phyloP scores from a whole-genome alignment of 352 stramenopile species.

The Globisporangium middletonii region DNA sequence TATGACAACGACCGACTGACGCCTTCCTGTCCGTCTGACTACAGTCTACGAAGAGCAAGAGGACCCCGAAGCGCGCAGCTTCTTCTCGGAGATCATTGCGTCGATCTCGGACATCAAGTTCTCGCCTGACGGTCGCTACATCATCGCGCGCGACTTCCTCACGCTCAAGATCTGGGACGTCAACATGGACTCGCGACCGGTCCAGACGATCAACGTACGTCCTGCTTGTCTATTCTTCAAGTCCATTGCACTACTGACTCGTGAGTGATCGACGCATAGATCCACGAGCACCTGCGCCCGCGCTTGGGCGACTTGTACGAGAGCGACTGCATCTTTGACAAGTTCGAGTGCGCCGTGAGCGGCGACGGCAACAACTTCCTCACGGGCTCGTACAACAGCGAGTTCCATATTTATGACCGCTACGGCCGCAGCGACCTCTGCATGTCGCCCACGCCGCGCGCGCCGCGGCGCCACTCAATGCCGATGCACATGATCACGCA shows the following conservation, averaged over 20 bases:
- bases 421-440: conserved; percentile 75
- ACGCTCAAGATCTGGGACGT: conserved; percentile 96
- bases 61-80: conserved; percentile 79
- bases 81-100: conserved; percentile 95
- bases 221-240: neutral
- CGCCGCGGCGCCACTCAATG: conserved; percentile 57
- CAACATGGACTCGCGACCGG: conserved; percentile 91
- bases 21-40: no score
- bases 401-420: conserved; percentile 90
- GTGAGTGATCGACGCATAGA: conserved; percentile 23
- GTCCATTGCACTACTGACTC: no score
- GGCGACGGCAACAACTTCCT: conserved; percentile 90
- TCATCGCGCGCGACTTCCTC: conserved; percentile 94
- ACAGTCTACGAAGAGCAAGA: conserved; percentile 80
- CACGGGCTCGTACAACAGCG: conserved; percentile 94
- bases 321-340: conserved; percentile 97
- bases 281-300: conserved; percentile 90
- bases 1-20: no score
- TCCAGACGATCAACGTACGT: conserved; percentile 91
- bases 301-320: conserved; percentile 91
- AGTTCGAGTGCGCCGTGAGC: conserved; percentile 93
- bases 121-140: conserved; percentile 90
- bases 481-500: conserved; percentile 58
- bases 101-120: conserved; percentile 95
- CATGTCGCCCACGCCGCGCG: conserved; percentile 47